Evolutionary conservation across 208 protist species (phyloP).

Genomic region (Trypanosoma melophagium): DNA sequence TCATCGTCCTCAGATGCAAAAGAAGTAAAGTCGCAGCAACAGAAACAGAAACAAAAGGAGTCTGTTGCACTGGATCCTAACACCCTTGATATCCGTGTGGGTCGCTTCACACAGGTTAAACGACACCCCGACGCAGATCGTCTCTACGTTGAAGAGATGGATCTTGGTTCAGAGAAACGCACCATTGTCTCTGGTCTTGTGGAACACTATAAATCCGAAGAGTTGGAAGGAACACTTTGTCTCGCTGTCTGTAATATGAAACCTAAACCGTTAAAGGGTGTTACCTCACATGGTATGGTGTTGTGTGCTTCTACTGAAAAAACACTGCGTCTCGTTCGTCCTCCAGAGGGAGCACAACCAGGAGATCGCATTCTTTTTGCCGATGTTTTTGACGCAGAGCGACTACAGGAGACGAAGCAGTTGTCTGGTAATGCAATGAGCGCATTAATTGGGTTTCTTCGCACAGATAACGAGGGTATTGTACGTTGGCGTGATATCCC

Average conservation of each 20-base stretch:
- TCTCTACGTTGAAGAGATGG: constrained; percentile 92
- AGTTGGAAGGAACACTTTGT: constrained; percentile 76
- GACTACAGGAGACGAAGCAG: constrained; percentile 24
- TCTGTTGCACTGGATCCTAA: constrained; percentile 31
- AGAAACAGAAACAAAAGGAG: constrained; percentile 8
- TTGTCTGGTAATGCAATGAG: constrained; percentile 53
- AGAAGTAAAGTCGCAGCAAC: neutral
- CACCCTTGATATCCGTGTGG: constrained; percentile 76
- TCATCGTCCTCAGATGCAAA: constrained; percentile 14
- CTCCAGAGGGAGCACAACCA: constrained; percentile 55
- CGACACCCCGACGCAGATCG: constrained; percentile 83
- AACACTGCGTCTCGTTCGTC: constrained; percentile 51
- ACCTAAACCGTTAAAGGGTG: constrained; percentile 85
- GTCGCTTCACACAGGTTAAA: constrained; percentile 74
- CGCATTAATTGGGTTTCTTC: constrained; percentile 64
- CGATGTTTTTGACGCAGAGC: constrained; percentile 28
- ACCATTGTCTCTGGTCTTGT: constrained; percentile 92
- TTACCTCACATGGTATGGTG: constrained; percentile 93
- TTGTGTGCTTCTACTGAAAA: constrained; percentile 81
- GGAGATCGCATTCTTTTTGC: constrained; percentile 73
- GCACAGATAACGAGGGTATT: constrained; percentile 48
- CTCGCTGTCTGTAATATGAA: constrained; percentile 94
- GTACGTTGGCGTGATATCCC: constrained; percentile 66
- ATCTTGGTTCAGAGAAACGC: constrained; percentile 85
- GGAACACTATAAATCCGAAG: constrained; percentile 65